A percentile compares a stretch with the other conserved stretches of the same genome.
phyloP scores from a whole-genome alignment of 2,329 filamentous ascomycete genomes.

The Aspergillus awamori region DNA sequence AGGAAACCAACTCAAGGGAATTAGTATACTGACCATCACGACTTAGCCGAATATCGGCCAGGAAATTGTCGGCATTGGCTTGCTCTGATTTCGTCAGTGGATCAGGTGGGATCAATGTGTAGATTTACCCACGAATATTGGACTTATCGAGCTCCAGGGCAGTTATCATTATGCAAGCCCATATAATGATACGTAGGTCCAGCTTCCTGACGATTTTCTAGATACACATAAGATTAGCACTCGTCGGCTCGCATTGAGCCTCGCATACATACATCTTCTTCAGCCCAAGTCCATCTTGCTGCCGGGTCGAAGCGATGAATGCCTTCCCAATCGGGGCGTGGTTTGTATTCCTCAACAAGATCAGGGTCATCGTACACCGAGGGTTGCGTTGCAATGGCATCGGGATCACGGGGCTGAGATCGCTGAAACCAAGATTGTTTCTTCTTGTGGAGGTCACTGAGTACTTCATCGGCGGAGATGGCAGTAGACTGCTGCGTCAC shows the following conservation, averaged over 20 bases:
- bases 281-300: conserved; percentile 25
- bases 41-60: conserved; percentile 40
- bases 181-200: conserved; percentile 28
- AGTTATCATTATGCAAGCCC: conserved; percentile 60
- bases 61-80: conserved; percentile 61
- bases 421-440: conserved; percentile 36
- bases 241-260: no score
- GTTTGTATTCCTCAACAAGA: conserved; percentile 38
- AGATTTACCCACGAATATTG: conserved; percentile 50
- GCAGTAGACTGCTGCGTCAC: background rate
- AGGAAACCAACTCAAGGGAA: background rate
- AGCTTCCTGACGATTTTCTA: conserved; percentile 22
- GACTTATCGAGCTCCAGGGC: conserved; percentile 62
- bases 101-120: conserved; percentile 48
- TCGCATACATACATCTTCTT: conserved; percentile 19
- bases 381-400: conserved; percentile 44
- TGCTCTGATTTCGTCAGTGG: conserved; percentile 35
- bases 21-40: conserved; percentile 24
- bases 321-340: conserved; percentile 35
- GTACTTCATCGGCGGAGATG: background rate
- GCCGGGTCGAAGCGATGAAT: conserved; percentile 26
- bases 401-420: conserved; percentile 25
- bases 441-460: conserved; percentile 24
- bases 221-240: conserved; percentile 48
- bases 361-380: conserved; percentile 53